These are phyloP conservation scores for Thymus quinquecostatus DNA, from an alignment of 257 asterid genomes.

Conservation along the genomic window DNA sequence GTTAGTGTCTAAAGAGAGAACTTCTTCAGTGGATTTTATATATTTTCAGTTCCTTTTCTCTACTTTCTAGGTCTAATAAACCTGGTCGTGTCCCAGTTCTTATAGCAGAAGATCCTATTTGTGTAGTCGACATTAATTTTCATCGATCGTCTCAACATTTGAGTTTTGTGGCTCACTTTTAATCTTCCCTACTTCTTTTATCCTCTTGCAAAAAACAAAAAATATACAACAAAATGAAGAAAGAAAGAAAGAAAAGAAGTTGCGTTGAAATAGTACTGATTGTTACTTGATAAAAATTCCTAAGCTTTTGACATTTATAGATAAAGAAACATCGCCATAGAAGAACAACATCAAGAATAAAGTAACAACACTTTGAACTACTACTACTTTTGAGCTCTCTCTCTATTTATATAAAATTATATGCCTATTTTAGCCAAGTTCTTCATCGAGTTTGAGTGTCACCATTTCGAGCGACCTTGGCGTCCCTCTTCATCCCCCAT, in stretches of 20 bases:
- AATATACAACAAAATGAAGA: no score
- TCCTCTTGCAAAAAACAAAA: no score
- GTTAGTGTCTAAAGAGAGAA: constrained; percentile 11
- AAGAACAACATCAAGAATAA: constrained; percentile 6
- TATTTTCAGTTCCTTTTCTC: neutral
- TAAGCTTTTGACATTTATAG: neutral
- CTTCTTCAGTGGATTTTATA: constrained; percentile 28
- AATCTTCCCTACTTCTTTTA: neutral
- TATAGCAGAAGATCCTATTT: constrained; percentile 10
- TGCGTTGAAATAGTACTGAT: neutral
- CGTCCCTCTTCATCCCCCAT: constrained; percentile 64
- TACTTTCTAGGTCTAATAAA: constrained; percentile 37
- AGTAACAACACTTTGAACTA: neutral
- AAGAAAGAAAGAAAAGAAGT: no score
- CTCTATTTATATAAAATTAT: neutral
- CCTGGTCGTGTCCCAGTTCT: constrained; percentile 31
- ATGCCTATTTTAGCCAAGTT: neutral
- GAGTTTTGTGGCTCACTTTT: constrained; percentile 9
- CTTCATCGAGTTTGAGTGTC: neutral
- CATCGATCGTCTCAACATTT: neutral
- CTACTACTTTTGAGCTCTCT: neutral
- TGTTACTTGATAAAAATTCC: neutral
- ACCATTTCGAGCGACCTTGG: constrained; percentile 35
- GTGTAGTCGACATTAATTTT: constrained; percentile 34
- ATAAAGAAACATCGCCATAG: constrained; percentile 3